These are phyloP conservation scores for Colletotrichum simmondsii DNA, from an alignment of 2,329 filamentous ascomycete genomes.

Conservation along the genomic window DNA sequence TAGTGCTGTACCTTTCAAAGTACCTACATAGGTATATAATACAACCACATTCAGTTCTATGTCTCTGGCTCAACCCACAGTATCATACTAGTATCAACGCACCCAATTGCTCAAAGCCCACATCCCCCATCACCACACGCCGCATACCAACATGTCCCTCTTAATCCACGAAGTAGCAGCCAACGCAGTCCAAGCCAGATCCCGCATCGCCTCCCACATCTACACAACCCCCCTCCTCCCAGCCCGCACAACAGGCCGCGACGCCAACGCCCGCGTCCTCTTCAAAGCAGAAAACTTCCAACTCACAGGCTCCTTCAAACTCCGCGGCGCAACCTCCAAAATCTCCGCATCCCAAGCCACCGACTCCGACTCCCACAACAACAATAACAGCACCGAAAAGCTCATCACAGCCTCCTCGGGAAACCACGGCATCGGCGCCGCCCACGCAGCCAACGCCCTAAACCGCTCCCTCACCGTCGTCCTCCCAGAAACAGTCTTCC, in stretches of 20 bases:
- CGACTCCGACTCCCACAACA: background rate
- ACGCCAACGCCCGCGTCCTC: conserved; percentile 22
- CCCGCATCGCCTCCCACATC: conserved; percentile 36
- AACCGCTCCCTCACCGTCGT: conserved; percentile 34
- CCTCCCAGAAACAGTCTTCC: conserved; percentile 36
- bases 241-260: conserved; percentile 15
- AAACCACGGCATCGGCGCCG: conserved; percentile 38
- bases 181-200: conserved; percentile 31
- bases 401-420: conserved; percentile 39
- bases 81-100: too few relatives aligned
- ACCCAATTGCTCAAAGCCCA: background rate
- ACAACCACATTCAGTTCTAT: background rate
- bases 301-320: conserved; percentile 40
- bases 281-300: conserved; percentile 42
- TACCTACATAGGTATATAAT: too few relatives aligned
- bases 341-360: conserved; percentile 29
- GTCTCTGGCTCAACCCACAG: background rate
- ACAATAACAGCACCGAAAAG: background rate
- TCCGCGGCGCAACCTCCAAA: conserved; percentile 41
- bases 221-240: conserved; percentile 38
- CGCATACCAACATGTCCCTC: background rate
- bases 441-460: conserved; percentile 32
- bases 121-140: background rate
- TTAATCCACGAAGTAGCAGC: conserved; percentile 27
- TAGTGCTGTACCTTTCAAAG: too few relatives aligned